Evolutionary conservation across 2,329 filamentous ascomycete genomes (phyloP).

Genomic region (Atkinsonella hypoxylon): DNA sequence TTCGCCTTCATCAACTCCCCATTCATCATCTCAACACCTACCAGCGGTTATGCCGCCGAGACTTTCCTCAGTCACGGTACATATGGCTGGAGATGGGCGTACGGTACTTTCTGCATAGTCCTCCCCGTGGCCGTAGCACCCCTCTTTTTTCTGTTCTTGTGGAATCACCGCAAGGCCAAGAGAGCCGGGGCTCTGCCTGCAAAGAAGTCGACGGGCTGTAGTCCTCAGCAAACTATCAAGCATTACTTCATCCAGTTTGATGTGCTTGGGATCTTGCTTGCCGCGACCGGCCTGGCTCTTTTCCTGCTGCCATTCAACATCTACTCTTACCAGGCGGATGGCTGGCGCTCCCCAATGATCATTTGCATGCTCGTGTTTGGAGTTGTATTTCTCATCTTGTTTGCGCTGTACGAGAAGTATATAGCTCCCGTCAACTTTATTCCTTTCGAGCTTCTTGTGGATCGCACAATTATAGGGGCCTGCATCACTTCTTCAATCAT

Average conservation of each 20-base stretch:
- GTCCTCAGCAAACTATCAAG: conserved; percentile 27
- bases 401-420: conserved; percentile 34
- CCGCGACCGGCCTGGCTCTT: conserved; percentile 35
- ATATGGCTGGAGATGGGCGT: conserved; percentile 23
- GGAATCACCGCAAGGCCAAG: conserved; percentile 13
- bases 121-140: conserved; percentile 30
- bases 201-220: conserved; percentile 22
- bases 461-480: conserved; percentile 14
- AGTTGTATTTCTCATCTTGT: conserved; percentile 33
- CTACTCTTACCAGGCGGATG: conserved; percentile 25
- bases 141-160: conserved; percentile 12
- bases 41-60: conserved; percentile 16
- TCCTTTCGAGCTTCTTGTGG: conserved; percentile 25
- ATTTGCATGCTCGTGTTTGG: conserved; percentile 40
- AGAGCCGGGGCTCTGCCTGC: conserved; percentile 8
- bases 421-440: conserved; percentile 36
- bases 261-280: conserved; percentile 34
- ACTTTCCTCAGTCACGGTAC: conserved; percentile 12
- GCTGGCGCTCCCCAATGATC: conserved; percentile 31
- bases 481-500: conserved; percentile 14
- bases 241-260: conserved; percentile 15
- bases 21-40: conserved; percentile 25
- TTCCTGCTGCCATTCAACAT: conserved; percentile 48
- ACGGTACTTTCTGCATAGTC: conserved; percentile 47
- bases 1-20: conserved; percentile 21